Evolutionary conservation across 106 monocot genomes (phyloP).

Genomic region (Ottelia alismoides): DNA sequence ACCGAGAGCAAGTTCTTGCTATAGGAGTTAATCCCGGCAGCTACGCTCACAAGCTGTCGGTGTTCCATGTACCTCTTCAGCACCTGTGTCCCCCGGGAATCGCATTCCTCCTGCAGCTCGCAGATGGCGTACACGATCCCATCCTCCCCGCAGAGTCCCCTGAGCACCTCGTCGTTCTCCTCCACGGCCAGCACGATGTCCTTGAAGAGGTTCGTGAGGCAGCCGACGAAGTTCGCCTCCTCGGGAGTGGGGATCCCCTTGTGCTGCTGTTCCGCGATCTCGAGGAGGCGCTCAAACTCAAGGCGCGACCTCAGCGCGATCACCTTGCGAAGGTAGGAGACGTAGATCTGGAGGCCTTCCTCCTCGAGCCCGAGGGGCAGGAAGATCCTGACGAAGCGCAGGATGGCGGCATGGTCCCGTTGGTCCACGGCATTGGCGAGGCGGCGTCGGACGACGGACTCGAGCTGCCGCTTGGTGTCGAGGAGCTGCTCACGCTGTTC

Average conservation of each 20-base stretch:
- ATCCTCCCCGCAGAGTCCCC: conserved; percentile 75
- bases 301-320: conserved; percentile 56
- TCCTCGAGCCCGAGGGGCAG: conserved; percentile 60
- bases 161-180: conserved; percentile 75
- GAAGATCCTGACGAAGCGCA: conserved; percentile 66
- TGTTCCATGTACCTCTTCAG: conserved; percentile 76
- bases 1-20: conserved; percentile 65
- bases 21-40: conserved; percentile 82
- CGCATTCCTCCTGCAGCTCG: conserved; percentile 94
- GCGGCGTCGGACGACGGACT: conserved; percentile 35
- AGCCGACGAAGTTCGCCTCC: conserved; percentile 48
- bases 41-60: conserved; percentile 40
- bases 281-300: conserved; percentile 72
- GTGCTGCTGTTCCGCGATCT: conserved; percentile 25
- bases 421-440: conserved; percentile 56
- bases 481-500: conserved; percentile 65
- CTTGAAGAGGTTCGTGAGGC: conserved; percentile 83
- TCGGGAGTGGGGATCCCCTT: conserved; percentile 8
- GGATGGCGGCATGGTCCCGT: conserved; percentile 53
- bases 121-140: conserved; percentile 81
- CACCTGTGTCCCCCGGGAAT: conserved; percentile 71
- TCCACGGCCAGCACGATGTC: conserved; percentile 95
- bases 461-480: conserved; percentile 53
- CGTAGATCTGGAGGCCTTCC: conserved; percentile 84
- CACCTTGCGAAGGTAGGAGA: conserved; percentile 68